These are phyloP conservation scores for Sclerotiophoma versabilis DNA, from an alignment of 2,329 filamentous ascomycete species.

Conservation along the genomic window DNA sequence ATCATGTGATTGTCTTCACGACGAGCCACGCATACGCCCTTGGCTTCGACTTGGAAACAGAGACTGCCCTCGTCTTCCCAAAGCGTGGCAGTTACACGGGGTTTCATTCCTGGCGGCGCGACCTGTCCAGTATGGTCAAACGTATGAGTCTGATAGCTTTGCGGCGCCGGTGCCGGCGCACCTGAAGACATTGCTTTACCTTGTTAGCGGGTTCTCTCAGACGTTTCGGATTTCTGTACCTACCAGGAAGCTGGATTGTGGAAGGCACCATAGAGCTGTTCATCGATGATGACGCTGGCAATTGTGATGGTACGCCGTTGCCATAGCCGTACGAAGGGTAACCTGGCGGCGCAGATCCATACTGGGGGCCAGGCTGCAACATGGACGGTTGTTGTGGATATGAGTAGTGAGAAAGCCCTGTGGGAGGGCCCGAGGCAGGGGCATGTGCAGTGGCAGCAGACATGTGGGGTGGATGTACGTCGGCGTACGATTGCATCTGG, in stretches of 20 bases:
- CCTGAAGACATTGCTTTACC: slow-evolving; percentile 43
- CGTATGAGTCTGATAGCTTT: slow-evolving; percentile 54
- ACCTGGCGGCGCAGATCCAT: slow-evolving; percentile 64
- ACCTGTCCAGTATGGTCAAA: slow-evolving; percentile 93
- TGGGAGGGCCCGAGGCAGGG: slow-evolving; percentile 78
- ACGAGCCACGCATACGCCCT: slow-evolving; percentile 93
- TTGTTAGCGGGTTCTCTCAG: slow-evolving; percentile 14
- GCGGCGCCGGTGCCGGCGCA: slow-evolving; percentile 40
- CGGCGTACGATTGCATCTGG: slow-evolving; percentile 81
- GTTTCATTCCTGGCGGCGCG: slow-evolving; percentile 93
- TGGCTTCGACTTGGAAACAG: slow-evolving; percentile 96
- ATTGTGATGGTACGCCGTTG: slow-evolving; percentile 77
- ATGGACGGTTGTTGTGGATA: slow-evolving; percentile 73
- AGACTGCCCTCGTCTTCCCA: slow-evolving; percentile 99
- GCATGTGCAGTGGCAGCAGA: slow-evolving; percentile 77
- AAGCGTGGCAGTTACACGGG: slow-evolving; percentile 90
- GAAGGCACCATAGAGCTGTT: slow-evolving; percentile 70
- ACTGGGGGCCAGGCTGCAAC: slow-evolving; percentile 75
- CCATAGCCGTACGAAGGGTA: slow-evolving; percentile 77
- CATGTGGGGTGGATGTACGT: slow-evolving; percentile 79
- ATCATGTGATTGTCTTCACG: slow-evolving; percentile 99
- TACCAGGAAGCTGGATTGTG: slow-evolving; percentile 69
- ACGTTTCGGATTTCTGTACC: slow-evolving; percentile 25
- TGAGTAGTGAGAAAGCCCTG: slow-evolving; percentile 77
- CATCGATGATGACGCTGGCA: slow-evolving; percentile 75